phyloP scores from a whole-genome alignment of 2,329 filamentous ascomycete species.

The Pleomassaria siparia region DNA sequence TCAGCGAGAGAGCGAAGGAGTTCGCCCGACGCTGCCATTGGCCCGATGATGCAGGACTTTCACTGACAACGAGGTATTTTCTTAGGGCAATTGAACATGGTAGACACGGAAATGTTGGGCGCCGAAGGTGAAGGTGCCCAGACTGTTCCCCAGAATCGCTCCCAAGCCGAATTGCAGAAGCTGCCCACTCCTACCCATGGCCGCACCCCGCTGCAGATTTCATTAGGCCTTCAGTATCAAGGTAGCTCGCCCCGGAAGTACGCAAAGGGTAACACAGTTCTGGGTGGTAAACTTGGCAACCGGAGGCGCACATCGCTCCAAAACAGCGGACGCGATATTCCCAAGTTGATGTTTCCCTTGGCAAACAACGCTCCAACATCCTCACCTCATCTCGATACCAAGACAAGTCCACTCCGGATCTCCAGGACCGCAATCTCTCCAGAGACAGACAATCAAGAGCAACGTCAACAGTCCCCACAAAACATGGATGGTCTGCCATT shows the following conservation, averaged over 20 bases:
- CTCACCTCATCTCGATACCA: neutral
- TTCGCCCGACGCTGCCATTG: no score
- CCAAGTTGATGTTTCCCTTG: neutral
- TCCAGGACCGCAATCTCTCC: neutral
- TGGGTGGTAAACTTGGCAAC: neutral
- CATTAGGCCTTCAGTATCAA: neutral
- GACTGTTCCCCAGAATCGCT: no score
- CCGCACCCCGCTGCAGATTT: neutral
- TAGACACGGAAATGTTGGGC: no score
- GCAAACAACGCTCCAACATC: neutral
- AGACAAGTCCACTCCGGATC: neutral
- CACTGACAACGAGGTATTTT: no score
- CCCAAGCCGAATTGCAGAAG: neutral
- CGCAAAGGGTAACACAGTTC: neutral
- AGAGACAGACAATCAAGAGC: no score
- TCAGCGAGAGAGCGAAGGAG: no score
- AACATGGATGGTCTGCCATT: no score
- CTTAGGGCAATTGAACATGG: no score
- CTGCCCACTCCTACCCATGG: no score
- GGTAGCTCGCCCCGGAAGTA: conserved; percentile 4
- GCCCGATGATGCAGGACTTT: no score
- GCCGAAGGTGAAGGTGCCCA: no score
- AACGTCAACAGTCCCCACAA: no score
- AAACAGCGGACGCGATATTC: neutral
- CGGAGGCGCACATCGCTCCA: neutral